These are phyloP conservation scores for Teratosphaeria pseudoeucalypti DNA, from an alignment of 2,329 filamentous ascomycete species.

Conservation along the genomic window DNA sequence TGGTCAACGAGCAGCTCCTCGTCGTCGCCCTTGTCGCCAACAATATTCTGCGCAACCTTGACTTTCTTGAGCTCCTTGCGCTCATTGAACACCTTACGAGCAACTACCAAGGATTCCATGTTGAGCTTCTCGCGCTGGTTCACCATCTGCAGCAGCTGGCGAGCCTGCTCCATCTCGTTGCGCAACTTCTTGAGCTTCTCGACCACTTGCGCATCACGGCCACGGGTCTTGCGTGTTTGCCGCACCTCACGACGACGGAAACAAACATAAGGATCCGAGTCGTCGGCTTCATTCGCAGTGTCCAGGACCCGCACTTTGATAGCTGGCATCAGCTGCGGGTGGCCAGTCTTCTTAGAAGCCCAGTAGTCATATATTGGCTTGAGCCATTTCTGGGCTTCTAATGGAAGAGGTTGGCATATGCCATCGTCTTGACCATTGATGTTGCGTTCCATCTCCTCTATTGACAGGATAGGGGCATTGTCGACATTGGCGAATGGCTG, in stretches of 20 bases:
- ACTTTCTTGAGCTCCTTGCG: conserved; percentile 72
- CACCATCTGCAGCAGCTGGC: conserved; percentile 67
- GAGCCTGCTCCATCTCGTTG: conserved; percentile 80
- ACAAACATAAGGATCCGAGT: conserved; percentile 94
- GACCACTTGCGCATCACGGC: conserved; percentile 83
- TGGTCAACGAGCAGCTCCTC: conserved; percentile 84
- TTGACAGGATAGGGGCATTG: conserved; percentile 63
- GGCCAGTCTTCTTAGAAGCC: conserved; percentile 57
- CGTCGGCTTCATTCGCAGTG: conserved; percentile 85
- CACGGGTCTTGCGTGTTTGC: conserved; percentile 87
- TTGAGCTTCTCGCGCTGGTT: conserved; percentile 71
- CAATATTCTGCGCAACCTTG: conserved; percentile 76
- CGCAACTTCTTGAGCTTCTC: conserved; percentile 90
- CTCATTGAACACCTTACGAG: conserved; percentile 73
- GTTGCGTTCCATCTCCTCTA: conserved; percentile 50
- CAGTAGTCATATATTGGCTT: conserved; percentile 85
- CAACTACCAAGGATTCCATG: conserved; percentile 63
- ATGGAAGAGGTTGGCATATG: conserved; percentile 33
- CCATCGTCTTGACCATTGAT: conserved; percentile 40
- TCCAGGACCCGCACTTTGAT: conserved; percentile 69
- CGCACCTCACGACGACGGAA: conserved; percentile 91
- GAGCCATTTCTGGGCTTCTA: conserved; percentile 48
- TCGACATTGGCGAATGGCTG: conserved; percentile 86
- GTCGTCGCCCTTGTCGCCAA: conserved; percentile 75
- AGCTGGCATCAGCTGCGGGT: conserved; percentile 61